These are phyloP conservation scores for Backusella australiensis DNA, from an alignment of 192 early-diverging fungal species.

Conservation along the genomic window DNA sequence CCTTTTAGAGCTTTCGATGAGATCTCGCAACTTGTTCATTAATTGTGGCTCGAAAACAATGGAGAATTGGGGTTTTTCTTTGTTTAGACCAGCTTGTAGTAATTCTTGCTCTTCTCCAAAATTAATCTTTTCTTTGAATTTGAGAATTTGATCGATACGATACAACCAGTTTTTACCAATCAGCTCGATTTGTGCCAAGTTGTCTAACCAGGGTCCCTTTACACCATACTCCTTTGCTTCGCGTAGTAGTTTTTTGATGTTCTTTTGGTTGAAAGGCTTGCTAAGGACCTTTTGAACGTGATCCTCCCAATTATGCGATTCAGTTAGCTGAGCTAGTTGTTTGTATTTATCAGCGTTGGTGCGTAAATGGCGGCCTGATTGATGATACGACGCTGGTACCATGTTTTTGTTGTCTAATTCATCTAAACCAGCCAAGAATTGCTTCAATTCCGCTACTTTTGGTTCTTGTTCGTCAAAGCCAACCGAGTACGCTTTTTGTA, in stretches of 20 bases:
- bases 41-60: constrained; percentile 11
- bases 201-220: neutral
- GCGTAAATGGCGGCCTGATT: neutral
- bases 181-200: neutral
- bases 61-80: neutral
- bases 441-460: constrained; percentile 39
- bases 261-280: neutral
- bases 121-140: constrained; percentile 6
- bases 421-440: constrained; percentile 28
- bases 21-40: constrained; percentile 45
- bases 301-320: neutral
- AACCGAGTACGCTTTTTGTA: neutral
- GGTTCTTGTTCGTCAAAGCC: constrained; percentile 28
- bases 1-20: constrained; percentile 34
- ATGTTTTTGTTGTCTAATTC: constrained; percentile 27
- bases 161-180: neutral
- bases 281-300: neutral
- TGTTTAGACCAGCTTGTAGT: neutral
- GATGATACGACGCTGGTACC: neutral
- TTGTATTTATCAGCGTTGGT: neutral
- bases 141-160: neutral
- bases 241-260: neutral
- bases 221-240: neutral
- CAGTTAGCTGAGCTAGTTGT: neutral
- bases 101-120: neutral